A percentile compares a stretch with the other conserved stretches of the same genome.
Conservation (phyloP, 345 rosid genomes). For the Populus ilicifolia region DNA sequence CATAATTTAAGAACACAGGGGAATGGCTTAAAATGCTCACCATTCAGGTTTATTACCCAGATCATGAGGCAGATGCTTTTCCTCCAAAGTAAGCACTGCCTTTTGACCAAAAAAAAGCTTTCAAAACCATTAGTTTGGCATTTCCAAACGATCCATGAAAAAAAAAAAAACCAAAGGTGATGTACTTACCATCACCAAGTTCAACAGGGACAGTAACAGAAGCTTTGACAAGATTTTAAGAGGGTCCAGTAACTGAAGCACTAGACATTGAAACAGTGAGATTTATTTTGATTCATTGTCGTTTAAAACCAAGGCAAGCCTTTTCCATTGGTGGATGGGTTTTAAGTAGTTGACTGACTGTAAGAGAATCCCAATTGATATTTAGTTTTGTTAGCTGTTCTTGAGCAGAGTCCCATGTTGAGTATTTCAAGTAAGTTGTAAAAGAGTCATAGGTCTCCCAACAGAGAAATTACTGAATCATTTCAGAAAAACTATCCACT, state of each 20-base stretch:
- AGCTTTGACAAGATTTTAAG: conserved; percentile 77
- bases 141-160: not conserved
- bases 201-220: conserved; percentile 67
- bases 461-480: too few species aligned
- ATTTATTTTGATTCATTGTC: conserved; percentile 19
- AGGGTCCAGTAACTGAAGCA: conserved; percentile 24
- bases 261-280: conserved; percentile 47
- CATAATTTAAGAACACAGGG: not conserved
- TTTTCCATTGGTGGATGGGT: conserved; percentile 93
- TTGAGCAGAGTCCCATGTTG: conserved; percentile 72
- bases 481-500: too few species aligned
- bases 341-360: conserved; percentile 70
- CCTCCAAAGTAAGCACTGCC: conserved; percentile 82
- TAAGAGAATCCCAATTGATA: conserved; percentile 75
- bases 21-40: conserved; percentile 31
- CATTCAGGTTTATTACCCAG: conserved; percentile 85
- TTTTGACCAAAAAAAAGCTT: conserved; percentile 64
- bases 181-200: conserved; percentile 75
- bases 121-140: not conserved
- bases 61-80: conserved; percentile 84
- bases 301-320: conserved; percentile 51
- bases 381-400: conserved; percentile 42
- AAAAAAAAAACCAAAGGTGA: not conserved
- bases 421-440: conserved; percentile 59
- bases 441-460: too few species aligned